Conservation (phyloP, 2,329 filamentous ascomycete species). For the Aspergillus aculeatus region DNA sequence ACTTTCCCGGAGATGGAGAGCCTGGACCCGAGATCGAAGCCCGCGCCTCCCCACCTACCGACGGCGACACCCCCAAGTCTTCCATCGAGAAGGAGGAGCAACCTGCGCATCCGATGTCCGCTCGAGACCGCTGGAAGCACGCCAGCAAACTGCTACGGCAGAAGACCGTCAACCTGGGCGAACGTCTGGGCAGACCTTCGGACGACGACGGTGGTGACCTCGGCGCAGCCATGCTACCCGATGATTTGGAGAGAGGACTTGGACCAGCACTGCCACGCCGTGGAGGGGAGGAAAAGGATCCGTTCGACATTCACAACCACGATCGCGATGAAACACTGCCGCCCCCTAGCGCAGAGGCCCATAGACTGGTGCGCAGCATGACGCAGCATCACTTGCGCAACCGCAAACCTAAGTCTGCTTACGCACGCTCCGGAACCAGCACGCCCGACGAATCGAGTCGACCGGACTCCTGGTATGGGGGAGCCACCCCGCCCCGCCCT, state of each 20-base stretch:
- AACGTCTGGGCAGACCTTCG: conserved; percentile 31
- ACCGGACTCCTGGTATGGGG: conserved; percentile 5
- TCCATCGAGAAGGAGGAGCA: conserved; percentile 4
- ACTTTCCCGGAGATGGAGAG: not conserved
- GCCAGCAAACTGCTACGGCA: conserved; percentile 31
- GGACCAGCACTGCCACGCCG: conserved; percentile 17
- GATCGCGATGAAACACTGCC: conserved; percentile 21
- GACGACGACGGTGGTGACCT: conserved; percentile 32
- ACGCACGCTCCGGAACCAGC: conserved; percentile 33
- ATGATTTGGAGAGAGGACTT: conserved; percentile 29
- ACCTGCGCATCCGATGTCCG: conserved; percentile 19
- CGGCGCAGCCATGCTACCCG: conserved; percentile 29
- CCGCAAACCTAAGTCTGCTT: conserved; percentile 32
- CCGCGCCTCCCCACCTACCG: not conserved
- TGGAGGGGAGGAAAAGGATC: conserved; percentile 21
- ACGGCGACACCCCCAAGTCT: conserved; percentile 2
- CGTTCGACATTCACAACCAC: conserved; percentile 17
- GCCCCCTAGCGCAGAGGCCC: conserved; percentile 35
- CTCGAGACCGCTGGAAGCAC: conserved; percentile 26
- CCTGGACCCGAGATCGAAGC: not conserved
- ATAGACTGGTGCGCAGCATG: conserved; percentile 39
- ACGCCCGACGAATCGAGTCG: conserved; percentile 28
- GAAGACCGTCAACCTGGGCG: conserved; percentile 28
- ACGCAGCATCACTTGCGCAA: conserved; percentile 28
- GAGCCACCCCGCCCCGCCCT: conserved; percentile 15